Evolutionary conservation across 768 basidiomycete genomes (phyloP), one percentile per base, ranked within the genome.

Genomic region (Termitomyces sp.): DNA sequence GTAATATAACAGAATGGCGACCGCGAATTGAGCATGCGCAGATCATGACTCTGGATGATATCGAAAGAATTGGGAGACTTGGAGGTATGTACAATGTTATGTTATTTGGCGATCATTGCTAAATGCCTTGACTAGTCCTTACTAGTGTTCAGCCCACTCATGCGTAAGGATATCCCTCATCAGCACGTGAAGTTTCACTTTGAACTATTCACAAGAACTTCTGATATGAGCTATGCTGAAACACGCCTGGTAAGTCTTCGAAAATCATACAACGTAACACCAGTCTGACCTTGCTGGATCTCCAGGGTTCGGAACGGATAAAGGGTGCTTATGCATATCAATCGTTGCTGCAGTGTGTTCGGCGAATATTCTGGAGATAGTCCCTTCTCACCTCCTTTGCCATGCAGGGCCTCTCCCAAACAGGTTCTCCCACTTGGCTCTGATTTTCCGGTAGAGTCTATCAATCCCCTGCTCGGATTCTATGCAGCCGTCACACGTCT

Each of bases 11-110:
- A 2, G 68, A 72, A 50, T 79, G 83, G 67, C 77, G 94, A 11
- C 87, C 92, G 1, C 77, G 96, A 41, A 84, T 97, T 9, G 96
- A 98, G 66, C 96, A 98, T 69, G 88, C 93, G 0, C 96, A 98
- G 67, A 93, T 97, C 45, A 75, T 98, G 72, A 79, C 81, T 3
- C 68, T 65, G 6, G 72, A 78, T 1, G 96, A 98, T 67, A 62
- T 98, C 15, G 66, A 78, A 53, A 77, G 92, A 9, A 76, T 85
- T 21, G 88, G 85, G 32, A 74, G 69, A 48, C 77, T 97, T 11
- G 92, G 91, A 62, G 83, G 93, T 88, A 56, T 37, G 82, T 66
- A n/a, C n/a, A 8, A 37, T 30, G 32, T 34, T n/a, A 51, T 37
- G 28, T 28, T 54, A 34, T 22, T 17, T 19, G 3, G 15, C 22